Conservation (phyloP, 2,329 filamentous ascomycete species). For the Penicillium freii region DNA sequence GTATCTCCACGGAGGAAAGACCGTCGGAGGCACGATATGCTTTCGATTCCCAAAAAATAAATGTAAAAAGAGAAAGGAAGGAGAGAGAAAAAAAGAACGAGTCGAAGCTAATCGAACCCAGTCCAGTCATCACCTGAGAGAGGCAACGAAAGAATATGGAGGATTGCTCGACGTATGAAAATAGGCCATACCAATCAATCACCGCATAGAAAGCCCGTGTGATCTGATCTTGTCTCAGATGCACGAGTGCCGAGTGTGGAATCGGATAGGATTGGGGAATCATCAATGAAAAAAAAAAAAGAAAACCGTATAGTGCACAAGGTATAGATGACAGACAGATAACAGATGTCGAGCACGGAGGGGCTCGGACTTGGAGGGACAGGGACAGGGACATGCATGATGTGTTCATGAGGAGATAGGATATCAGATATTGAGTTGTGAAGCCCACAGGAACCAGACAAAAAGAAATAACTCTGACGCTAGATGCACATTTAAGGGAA, state of each 20-base stretch:
- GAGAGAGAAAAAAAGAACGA: not conserved
- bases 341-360: not conserved
- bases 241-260: not conserved
- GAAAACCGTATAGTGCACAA: slow-evolving; percentile 1
- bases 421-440: not conserved
- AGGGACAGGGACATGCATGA: not conserved
- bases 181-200: not conserved
- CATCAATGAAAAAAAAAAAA: slow-evolving; percentile 5
- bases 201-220: not conserved
- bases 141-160: not conserved
- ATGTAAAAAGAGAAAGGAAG: not conserved
- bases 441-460: not conserved
- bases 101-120: not conserved
- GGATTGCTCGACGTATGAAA: not conserved
- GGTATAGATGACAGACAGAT: slow-evolving; percentile 5
- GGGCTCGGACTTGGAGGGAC: not conserved
- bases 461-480: slow-evolving; percentile 1
- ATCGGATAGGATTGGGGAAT: slow-evolving; percentile 2
- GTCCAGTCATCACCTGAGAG: not conserved
- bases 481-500: slow-evolving; percentile 5
- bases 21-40: not conserved
- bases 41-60: not conserved
- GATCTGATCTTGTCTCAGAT: not conserved
- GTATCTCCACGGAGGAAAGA: not conserved
- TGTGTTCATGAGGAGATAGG: not conserved